phyloP scores from a whole-genome alignment of 371 early-diverging fungal species.

The Apophysomyces trapeziformis region DNA sequence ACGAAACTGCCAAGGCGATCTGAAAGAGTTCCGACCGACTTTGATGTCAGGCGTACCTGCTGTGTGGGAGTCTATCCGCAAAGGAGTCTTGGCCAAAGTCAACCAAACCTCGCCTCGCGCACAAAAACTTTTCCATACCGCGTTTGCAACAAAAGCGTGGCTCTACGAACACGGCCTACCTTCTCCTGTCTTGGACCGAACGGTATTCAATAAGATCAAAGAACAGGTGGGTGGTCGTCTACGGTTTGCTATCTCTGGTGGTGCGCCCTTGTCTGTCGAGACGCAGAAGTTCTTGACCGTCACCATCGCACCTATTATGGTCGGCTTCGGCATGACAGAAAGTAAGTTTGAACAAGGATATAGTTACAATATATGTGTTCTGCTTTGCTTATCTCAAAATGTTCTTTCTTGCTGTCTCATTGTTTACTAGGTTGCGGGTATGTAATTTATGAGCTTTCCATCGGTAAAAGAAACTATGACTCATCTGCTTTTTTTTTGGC shows the following conservation, averaged over 20 bases:
- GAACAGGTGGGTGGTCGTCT: conserved; percentile 81
- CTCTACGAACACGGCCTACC: conserved; percentile 57
- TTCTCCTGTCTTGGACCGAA: conserved; percentile 60
- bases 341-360: conserved; percentile 15
- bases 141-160: conserved; percentile 60
- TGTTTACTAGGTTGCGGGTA: conserved; percentile 3
- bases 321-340: conserved; percentile 70
- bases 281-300: conserved; percentile 74
- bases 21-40: conserved; percentile 77
- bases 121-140: conserved; percentile 55
- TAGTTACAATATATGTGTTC: neutral
- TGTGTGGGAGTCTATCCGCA: conserved; percentile 79
- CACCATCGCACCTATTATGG: conserved; percentile 70
- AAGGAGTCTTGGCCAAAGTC: conserved; percentile 65
- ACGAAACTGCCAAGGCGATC: conserved; percentile 74
- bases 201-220: conserved; percentile 76
- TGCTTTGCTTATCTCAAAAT: neutral
- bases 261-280: conserved; percentile 76
- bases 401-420: neutral
- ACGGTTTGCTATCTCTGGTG: conserved; percentile 73
- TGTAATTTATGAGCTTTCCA: neutral
- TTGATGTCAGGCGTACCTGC: conserved; percentile 81
- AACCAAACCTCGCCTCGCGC: conserved; percentile 24
- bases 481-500: neutral
- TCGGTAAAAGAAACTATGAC: no score